Conservation (phyloP, 495 filamentous ascomycete genomes). For the Trichoderma virens region DNA sequence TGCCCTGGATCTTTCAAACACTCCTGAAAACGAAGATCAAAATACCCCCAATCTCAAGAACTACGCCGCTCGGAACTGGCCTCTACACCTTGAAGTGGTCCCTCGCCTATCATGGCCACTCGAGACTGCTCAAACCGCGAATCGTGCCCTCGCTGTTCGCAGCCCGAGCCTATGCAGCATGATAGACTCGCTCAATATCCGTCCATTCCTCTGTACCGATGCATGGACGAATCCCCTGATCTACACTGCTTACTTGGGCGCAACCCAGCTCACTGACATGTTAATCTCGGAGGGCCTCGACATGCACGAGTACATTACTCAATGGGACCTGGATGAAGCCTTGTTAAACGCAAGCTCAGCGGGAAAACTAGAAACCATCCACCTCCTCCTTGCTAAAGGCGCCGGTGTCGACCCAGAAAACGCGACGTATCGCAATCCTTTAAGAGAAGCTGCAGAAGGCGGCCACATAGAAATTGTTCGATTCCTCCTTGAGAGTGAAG, state of each 20-base stretch:
- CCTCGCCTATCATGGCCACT: not conserved
- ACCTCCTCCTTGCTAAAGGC: not conserved
- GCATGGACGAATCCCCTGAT: not conserved
- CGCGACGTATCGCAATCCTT: not conserved
- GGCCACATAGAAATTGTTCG: not conserved
- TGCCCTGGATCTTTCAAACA: not conserved
- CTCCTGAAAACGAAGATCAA: not conserved
- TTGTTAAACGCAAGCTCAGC: not conserved
- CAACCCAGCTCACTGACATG: not conserved
- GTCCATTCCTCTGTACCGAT: not conserved
- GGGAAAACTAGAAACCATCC: not conserved
- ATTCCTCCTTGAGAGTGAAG: not conserved
- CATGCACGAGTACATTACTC: not conserved
- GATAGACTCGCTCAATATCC: not conserved
- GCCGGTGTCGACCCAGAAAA: not conserved
- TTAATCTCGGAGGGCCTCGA: not conserved
- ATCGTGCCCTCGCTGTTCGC: not conserved
- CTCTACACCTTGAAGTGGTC: not conserved
- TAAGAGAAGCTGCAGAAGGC: not conserved
- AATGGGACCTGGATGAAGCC: not conserved
- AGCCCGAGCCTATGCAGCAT: not conserved
- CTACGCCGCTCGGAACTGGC: not conserved
- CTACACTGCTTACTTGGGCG: not conserved
- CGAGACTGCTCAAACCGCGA: not conserved
- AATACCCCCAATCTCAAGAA: not conserved